Base-by-base conservation (phyloP, 176 grass and related monocot species). In the sorghum (Sorghum bicolor) region DNA sequence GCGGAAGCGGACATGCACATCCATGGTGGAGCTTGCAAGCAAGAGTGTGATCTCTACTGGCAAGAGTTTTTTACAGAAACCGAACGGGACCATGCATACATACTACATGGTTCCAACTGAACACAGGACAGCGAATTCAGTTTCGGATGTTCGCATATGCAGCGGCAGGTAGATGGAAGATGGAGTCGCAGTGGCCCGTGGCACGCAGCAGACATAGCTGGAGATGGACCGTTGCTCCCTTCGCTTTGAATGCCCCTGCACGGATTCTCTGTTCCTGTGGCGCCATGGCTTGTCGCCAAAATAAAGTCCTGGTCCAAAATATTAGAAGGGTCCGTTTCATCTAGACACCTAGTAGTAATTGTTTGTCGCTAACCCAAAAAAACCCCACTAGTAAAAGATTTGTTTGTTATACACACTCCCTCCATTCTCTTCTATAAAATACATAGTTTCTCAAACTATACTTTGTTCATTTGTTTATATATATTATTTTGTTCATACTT, bases 91-190 rank as follows among this genome's bases (percentile, higher is more conserved):
- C 63, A 44, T 64, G 8, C 52, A 7, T 7, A 20, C 17, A 4
- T 2, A 32, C 4, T 13, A 48, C 45, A 5, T 12, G 9, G 20
- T 67, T 19, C 22, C 44, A 67, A 68, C 43, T 55, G 78, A 69
- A 69, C 36, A 10, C 20, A 24, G 44, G 31, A 37, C 64, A 69
- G 12, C 28, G 64, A 81, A 81, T 81, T 81, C 64, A 69, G 78
- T 69, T 80, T 17, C 5, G 38, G 80, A 63, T 63, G 68, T 33
- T 74, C 57, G 81, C 38, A 13, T 22, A 17, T 8, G 57, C 57
- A 16, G 34, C 10, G 24, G 47, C 47, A 50, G 47, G 15, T 5
- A 15, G 2, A 16, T 47, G 44, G 44, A 47, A 39, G 14, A 50
- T 50, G 45, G 44, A 50, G 45, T 50, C 45, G 45, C 16, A 16